Evolutionary conservation across 495 filamentous ascomycete species (phyloP).

Genomic region (Astrothelium subdiscretum): DNA sequence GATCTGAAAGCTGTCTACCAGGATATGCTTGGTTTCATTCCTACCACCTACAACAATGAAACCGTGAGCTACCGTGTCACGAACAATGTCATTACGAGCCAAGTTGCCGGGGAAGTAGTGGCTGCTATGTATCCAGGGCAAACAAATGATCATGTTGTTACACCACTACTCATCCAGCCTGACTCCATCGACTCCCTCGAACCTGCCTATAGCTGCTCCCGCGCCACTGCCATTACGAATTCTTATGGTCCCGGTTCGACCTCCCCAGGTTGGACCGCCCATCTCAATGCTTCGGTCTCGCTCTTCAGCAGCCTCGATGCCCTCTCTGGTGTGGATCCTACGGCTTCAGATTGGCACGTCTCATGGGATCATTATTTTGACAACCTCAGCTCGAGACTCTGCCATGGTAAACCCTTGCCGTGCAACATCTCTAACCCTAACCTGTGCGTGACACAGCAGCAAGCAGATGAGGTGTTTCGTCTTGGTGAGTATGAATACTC

Average conservation of each 20-base stretch:
- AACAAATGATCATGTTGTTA: conserved; percentile 1
- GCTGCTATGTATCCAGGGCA: conserved; percentile 42
- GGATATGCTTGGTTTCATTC: conserved; percentile 46
- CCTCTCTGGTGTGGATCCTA: conserved; percentile 45
- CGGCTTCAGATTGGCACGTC: conserved; percentile 45
- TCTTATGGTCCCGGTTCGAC: conserved; percentile 36
- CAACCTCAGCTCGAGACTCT: conserved; percentile 57
- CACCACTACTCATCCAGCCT: conserved; percentile 39
- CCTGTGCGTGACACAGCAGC: conserved; percentile 43
- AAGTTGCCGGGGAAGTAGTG: conserved; percentile 55
- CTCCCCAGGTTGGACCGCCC: conserved; percentile 40
- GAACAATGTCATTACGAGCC: conserved; percentile 58
- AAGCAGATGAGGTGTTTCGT: conserved; percentile 51
- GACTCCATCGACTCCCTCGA: conserved; percentile 50
- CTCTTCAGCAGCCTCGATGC: conserved; percentile 44
- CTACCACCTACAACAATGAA: conserved; percentile 29
- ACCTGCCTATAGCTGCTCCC: conserved; percentile 47
- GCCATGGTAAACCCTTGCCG: conserved; percentile 51
- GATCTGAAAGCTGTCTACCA: conserved; percentile 56
- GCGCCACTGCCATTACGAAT: conserved; percentile 33
- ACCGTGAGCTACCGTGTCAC: conserved; percentile 50
- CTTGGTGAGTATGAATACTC: conserved; percentile 61
- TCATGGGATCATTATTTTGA: conserved; percentile 65
- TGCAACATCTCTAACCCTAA: conserved; percentile 39
- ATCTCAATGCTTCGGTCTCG: conserved; percentile 40